These are phyloP conservation scores for Poa annua DNA, from an alignment of 176 grass and related monocot species.

Conservation along the genomic window DNA sequence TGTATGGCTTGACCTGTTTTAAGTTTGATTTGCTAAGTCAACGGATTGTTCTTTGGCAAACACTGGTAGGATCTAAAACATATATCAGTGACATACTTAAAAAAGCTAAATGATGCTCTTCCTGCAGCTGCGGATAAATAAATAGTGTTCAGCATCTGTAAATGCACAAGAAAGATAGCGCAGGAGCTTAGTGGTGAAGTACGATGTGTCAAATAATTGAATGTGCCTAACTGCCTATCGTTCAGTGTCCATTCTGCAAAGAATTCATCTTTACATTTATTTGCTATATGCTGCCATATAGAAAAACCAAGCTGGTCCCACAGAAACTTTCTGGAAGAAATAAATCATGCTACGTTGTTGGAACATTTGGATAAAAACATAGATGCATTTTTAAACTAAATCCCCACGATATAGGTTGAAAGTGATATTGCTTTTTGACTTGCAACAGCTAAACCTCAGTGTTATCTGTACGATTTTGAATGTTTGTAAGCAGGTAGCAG, in stretches of 20 bases:
- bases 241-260: neutral
- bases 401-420: neutral
- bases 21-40: neutral
- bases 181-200: constrained; percentile 15
- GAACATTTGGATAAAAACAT: neutral
- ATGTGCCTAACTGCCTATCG: neutral
- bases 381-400: neutral
- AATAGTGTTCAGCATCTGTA: no score
- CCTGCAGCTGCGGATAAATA: neutral
- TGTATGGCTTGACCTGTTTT: neutral
- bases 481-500: neutral
- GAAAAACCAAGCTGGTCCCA: neutral
- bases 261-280: neutral
- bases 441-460: neutral
- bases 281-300: neutral
- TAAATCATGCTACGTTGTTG: neutral
- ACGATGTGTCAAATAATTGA: neutral
- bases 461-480: neutral
- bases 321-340: neutral
- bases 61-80: neutral
- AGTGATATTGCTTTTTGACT: constrained; percentile 2
- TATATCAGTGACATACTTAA: constrained; percentile 1
- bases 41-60: constrained; percentile 7
- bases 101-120: neutral
- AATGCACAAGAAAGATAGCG: constrained; percentile 18